Percentiles rank a stretch among this genome's conserved stretches.
These are phyloP conservation scores for Umbelopsis sp. DNA, from an alignment of 192 early-diverging fungal genomes.

Conservation along the genomic window DNA sequence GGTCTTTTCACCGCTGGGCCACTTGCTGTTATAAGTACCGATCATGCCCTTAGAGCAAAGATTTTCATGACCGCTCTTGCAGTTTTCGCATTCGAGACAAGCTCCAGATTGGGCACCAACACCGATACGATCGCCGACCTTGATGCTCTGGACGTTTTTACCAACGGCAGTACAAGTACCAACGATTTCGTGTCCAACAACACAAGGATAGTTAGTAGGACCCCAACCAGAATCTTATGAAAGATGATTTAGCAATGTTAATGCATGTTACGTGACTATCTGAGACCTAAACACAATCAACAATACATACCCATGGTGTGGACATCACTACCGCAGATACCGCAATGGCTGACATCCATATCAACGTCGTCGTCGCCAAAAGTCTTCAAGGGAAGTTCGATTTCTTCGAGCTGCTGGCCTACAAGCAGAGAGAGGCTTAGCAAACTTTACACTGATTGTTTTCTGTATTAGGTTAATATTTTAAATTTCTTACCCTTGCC, in stretches of 20 bases:
- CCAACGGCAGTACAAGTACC: constrained; percentile 49
- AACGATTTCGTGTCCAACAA: constrained; percentile 60
- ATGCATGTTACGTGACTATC: no score
- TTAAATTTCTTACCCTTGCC: constrained; percentile 30
- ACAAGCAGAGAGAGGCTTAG: not conserved
- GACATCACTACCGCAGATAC: constrained; percentile 80
- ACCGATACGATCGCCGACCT: constrained; percentile 55
- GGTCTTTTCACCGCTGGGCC: constrained; percentile 47
- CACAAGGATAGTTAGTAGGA: constrained; percentile 41
- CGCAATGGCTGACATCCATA: constrained; percentile 60
- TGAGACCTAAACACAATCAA: constrained; percentile 37
- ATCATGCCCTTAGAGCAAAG: constrained; percentile 51
- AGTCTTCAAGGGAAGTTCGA: constrained; percentile 33
- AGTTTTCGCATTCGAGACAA: constrained; percentile 51
- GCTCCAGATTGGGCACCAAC: constrained; percentile 67
- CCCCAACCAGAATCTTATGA: constrained; percentile 19
- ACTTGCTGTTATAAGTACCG: constrained; percentile 48
- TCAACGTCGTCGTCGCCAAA: constrained; percentile 52
- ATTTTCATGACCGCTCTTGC: constrained; percentile 45
- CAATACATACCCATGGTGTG: constrained; percentile 56
- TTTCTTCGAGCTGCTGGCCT: constrained; percentile 30
- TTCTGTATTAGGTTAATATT: not conserved
- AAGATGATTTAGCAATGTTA: not conserved
- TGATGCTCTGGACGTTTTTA: constrained; percentile 37
- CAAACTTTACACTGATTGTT: not conserved